Evolutionary conservation across 345 rosid genomes (phyloP).

Genomic region (Physaria fendleri): DNA sequence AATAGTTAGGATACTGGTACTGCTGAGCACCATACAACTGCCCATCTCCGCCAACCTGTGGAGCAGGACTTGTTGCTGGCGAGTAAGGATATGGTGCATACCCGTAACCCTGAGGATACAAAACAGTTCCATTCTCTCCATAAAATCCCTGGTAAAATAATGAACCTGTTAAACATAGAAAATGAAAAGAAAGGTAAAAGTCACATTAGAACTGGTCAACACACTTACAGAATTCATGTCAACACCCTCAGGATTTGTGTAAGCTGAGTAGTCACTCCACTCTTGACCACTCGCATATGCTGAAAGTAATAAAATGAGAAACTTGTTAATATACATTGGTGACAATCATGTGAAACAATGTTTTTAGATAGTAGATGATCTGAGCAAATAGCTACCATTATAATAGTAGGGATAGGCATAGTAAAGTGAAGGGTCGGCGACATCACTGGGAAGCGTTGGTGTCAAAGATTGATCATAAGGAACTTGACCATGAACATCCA

Average conservation of each 20-base stretch:
- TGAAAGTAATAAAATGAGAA: not conserved
- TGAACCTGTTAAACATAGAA: not conserved
- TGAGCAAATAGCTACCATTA: slow-evolving; percentile 31
- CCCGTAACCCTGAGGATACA: slow-evolving; percentile 68
- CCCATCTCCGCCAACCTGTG: slow-evolving; percentile 70
- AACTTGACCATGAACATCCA: slow-evolving; percentile 56
- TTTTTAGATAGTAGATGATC: not conserved
- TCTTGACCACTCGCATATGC: slow-evolving; percentile 49
- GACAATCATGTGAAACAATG: not conserved
- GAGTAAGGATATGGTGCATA: slow-evolving; percentile 79
- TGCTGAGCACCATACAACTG: slow-evolving; percentile 84
- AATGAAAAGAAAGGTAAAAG: not conserved
- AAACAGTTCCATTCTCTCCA: slow-evolving; percentile 70
- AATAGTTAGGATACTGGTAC: slow-evolving; percentile 80
- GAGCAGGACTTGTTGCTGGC: slow-evolving; percentile 76
- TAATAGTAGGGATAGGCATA: slow-evolving; percentile 60
- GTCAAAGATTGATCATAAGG: slow-evolving; percentile 55
- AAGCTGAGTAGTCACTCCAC: slow-evolving; percentile 66
- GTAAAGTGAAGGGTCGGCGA: slow-evolving; percentile 56
- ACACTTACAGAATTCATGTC: slow-evolving; percentile 60
- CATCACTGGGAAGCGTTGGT: slow-evolving; percentile 47
- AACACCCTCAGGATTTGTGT: slow-evolving; percentile 52
- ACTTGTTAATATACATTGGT: not conserved
- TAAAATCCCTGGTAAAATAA: slow-evolving; percentile 50
- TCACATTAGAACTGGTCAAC: not conserved